Base-by-base conservation (phyloP, 768 basidiomycete species). In the Kwoniella pini region DNA sequence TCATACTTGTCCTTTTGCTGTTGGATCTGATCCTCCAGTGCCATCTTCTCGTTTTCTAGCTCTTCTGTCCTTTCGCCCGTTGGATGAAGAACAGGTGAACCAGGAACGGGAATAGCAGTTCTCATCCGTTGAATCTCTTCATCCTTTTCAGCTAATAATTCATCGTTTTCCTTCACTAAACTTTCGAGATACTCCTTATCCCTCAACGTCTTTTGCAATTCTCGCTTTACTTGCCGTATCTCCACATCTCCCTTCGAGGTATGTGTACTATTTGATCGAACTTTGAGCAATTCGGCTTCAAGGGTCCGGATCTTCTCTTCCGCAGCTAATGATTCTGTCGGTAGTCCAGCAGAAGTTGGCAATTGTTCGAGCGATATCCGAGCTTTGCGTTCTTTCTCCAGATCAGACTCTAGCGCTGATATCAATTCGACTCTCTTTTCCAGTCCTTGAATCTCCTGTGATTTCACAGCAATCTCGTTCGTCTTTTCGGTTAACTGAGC, bases 131-230 rank as follows among this genome's bases (percentile, higher is more conserved):
- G 36, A 19, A 73, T 73, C 56, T 76, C 70, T 30, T 65, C 60
- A n/a, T 72, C 71, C 38, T 71, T 73, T 36, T 62, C 60, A 2
- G 63, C 64, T 12, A 73, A 36, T 21, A 68, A 33, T 11, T 68
- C 59, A 33, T 73, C 67, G 46, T 62, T 69, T 45, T 64, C 63
- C 19, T 72, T 62, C 1, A 75, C 50, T 38, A 66, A 56, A 26
- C 57, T 59, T 38, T 72, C 60, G 1, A 72, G 51, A 10, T 63
- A 65, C 15, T 66, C 67, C 50, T 62, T 65, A 30, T 71, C 69
- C 19, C 65, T 55, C 2, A 66, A 31, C 2, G 68, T 52, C 13
- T 60, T 62, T 13, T 61, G 52, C 5, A 70, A 30, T 51, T 74
- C 70, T 27, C 70, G 58, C 24, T 56, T 49, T 31, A 57, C 19